These are phyloP conservation scores for Chrysosporium queenslandicum DNA, from an alignment of 2,329 filamentous ascomycete species.

Conservation along the genomic window DNA sequence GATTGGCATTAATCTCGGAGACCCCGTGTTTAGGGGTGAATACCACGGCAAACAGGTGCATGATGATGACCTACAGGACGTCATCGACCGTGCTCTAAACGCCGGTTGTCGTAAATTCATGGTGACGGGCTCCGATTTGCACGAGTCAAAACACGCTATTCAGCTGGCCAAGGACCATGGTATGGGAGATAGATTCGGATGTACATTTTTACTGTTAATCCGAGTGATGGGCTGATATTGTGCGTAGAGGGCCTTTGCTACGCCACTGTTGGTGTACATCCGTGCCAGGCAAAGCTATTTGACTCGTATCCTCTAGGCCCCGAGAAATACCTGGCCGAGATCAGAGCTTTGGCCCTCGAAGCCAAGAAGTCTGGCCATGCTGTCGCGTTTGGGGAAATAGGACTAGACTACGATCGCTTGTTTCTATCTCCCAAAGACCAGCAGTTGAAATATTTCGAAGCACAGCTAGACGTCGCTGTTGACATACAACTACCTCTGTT, in stretches of 20 bases:
- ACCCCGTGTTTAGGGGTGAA: conserved; percentile 74
- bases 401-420: conserved; percentile 89
- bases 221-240: conserved; percentile 6
- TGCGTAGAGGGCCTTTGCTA: conserved; percentile 65
- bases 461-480: conserved; percentile 69
- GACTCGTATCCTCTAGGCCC: conserved; percentile 45
- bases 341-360: conserved; percentile 55
- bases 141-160: conserved; percentile 65
- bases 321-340: conserved; percentile 41
- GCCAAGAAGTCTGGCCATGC: conserved; percentile 52
- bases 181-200: conserved; percentile 35
- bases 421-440: conserved; percentile 68
- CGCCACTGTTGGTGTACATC: conserved; percentile 86
- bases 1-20: conserved; percentile 92
- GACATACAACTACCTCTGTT: conserved; percentile 76
- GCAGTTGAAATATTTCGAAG: conserved; percentile 75
- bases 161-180: conserved; percentile 63
- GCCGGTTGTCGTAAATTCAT: conserved; percentile 83
- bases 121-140: conserved; percentile 80
- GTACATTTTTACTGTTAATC: conserved; percentile 10
- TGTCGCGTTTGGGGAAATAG: conserved; percentile 84
- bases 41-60: conserved; percentile 67
- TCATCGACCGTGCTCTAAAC: conserved; percentile 66
- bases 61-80: conserved; percentile 43
- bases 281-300: conserved; percentile 75